Conservation (phyloP, 495 filamentous ascomycete species). For the Hypoxylon trugodes region DNA sequence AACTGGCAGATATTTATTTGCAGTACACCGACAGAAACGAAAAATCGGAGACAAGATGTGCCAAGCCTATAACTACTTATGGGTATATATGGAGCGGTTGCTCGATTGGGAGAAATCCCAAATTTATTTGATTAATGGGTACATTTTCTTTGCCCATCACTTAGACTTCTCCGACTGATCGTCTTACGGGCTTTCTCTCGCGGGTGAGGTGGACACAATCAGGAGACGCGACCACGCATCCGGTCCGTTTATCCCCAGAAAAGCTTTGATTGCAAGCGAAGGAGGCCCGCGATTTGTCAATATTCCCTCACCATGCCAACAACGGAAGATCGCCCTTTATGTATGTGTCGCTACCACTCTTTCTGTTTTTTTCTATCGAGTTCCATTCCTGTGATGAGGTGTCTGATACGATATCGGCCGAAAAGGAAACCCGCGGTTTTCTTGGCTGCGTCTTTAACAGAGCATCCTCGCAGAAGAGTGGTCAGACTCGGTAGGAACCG, state of each 20-base stretch:
- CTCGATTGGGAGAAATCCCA: constrained; percentile 33
- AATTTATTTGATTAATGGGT: constrained; percentile 36
- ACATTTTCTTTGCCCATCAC: constrained; percentile 26
- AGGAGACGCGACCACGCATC: constrained; percentile 32
- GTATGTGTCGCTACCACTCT: constrained; percentile 25
- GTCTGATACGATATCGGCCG: constrained; percentile 42
- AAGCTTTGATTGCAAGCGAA: constrained; percentile 28
- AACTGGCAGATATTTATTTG: constrained; percentile 1
- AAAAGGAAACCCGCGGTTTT: constrained; percentile 34
- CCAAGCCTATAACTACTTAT: constrained; percentile 34
- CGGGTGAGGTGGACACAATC: constrained; percentile 32
- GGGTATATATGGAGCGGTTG: constrained; percentile 16
- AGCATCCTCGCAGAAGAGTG: constrained; percentile 29
- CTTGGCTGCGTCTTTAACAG: constrained; percentile 40
- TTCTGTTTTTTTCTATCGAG: constrained; percentile 35
- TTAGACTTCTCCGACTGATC: constrained; percentile 31
- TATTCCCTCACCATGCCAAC: constrained; percentile 31
- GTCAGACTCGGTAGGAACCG: constrained; percentile 42
- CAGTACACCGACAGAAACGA: constrained; percentile 32
- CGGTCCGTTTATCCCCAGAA: constrained; percentile 40
- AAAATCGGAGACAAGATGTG: constrained; percentile 34
- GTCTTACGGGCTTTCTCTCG: constrained; percentile 27
- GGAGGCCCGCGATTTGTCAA: constrained; percentile 31
- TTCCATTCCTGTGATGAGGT: constrained; percentile 25
- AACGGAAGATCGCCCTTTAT: constrained; percentile 30